phyloP scores from a whole-genome alignment of 345 rosid species.

The Syzygium oleosum region DNA sequence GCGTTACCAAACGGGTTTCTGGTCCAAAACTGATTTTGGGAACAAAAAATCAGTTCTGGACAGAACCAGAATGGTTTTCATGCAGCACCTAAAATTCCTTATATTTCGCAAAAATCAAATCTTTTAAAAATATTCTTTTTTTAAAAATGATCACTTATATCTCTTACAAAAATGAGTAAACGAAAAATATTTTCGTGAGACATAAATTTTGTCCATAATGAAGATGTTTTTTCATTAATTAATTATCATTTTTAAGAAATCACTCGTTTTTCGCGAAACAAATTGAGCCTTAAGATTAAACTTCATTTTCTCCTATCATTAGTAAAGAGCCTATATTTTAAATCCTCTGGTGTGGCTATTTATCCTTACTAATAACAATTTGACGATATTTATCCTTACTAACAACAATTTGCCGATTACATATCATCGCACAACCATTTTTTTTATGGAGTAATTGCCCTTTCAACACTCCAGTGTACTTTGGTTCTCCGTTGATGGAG shows the following conservation, averaged over 20 bases:
- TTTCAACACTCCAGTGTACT: neutral
- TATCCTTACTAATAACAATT: neutral
- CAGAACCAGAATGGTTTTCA: no score
- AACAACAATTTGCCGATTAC: neutral
- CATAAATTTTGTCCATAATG: neutral
- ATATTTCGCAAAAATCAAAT: no score
- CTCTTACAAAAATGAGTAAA: neutral
- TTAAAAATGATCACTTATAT: no score
- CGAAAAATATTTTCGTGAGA: neutral
- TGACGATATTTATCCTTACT: neutral
- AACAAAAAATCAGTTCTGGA: no score
- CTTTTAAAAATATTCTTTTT: no score
- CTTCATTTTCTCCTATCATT: neutral
- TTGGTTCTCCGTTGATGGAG: neutral
- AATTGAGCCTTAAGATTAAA: neutral
- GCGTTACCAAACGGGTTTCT: no score
- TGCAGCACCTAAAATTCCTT: no score
- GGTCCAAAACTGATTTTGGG: no score
- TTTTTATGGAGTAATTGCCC: neutral
- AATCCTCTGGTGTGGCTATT: neutral
- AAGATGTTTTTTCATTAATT: neutral
- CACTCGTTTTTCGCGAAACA: fast-evolving
- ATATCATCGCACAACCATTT: neutral
- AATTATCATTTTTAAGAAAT: neutral
- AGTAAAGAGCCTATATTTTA: neutral